Percentiles rank a stretch among this genome's conserved stretches.
Evolutionary conservation across 164 flowering plant species (phyloP).

Genomic region (Vitis cinerea): DNA sequence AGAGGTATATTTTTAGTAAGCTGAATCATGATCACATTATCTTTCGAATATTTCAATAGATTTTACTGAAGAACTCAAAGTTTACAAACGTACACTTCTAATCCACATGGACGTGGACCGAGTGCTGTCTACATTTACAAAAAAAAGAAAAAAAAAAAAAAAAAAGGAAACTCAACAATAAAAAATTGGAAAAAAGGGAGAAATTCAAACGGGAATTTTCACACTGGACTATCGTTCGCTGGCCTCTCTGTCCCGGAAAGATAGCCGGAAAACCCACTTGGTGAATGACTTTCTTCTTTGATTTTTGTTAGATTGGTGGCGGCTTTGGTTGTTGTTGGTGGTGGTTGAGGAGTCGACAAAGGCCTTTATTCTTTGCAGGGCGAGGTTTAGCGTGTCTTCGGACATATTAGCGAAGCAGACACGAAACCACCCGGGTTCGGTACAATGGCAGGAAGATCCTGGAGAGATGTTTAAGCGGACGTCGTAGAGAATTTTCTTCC

Average conservation of each 20-base stretch:
- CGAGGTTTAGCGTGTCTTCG: conserved; percentile 52
- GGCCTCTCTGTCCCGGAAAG: conserved; percentile 25
- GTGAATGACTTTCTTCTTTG: conserved; percentile 28
- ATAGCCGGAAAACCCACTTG: conserved; percentile 62
- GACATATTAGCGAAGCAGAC: conserved; percentile 90
- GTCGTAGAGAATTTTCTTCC: conserved; percentile 71
- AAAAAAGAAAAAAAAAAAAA: conserved; percentile 2
- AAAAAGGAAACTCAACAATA: conserved; percentile 2
- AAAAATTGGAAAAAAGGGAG: conserved; percentile 3
- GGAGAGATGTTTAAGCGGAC: conserved; percentile 81
- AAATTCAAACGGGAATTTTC: neutral
- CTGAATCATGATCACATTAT: neutral
- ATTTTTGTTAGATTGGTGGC: conserved; percentile 1
- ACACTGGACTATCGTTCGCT: conserved; percentile 39
- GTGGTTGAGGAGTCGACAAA: conserved; percentile 32
- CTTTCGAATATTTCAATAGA: neutral
- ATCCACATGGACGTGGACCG: conserved; percentile 27
- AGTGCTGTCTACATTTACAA: conserved; percentile 20
- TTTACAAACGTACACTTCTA: conserved; percentile 19
- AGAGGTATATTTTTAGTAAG: neutral
- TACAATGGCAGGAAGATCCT: conserved; percentile 84
- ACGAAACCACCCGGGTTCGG: conserved; percentile 93
- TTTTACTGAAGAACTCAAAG: neutral
- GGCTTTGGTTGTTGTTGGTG: neutral
- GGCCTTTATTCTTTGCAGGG: conserved; percentile 48